Base-by-base conservation (phyloP, 768 basidiomycete genomes). In the Boletus bicolor region DNA sequence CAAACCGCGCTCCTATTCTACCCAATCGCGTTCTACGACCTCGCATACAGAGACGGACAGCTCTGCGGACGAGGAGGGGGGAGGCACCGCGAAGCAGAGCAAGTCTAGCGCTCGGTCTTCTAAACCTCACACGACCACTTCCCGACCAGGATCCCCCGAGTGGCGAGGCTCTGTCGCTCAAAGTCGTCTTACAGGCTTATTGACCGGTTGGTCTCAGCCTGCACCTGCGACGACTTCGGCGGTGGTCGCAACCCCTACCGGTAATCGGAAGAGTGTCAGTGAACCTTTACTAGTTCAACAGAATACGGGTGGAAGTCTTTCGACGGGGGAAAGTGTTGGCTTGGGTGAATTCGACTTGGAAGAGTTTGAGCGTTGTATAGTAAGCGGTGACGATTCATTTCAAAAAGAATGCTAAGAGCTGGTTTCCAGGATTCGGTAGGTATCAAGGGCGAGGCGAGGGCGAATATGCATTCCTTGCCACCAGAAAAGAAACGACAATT, bases 341-440 rank as follows among this genome's bases (percentile, higher is more conserved):
- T 59, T 49, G 5, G 26, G 52, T 8, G 79, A 81, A 45, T 24
- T 63, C 12, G 79, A 82, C 55, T 53, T 60, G 19, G 67, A 65
- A 14, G 79, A 79, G 32, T 90, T 91, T 56, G 87, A 91, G 53
- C 74, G 77, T 41, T 82, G 91, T 76, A 78, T 94, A 65, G 89
- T 90, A 64, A 49, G 83, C 6, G 24, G 17, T n/a, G 7, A 17
- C 12, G 32, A 1, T 51, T 30, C 15, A 4, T 43, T 37, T 28
- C 21, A 43, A 39, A 28, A 26, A 17, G 53, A 24, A 52, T 41
- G 19, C 34, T 61, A 63, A 60, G 47, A 51, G 11, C 4, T 19
- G 12, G 49, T 43, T 41, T 41, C n/a, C 53, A 93, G 92, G 82
- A 89, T 57, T 80, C 85, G 11, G 68, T 93, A 19, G 88, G 83